Base-by-base conservation (phyloP, 192 early-diverging fungal genomes). In the Globomyces pollinis-pini region DNA sequence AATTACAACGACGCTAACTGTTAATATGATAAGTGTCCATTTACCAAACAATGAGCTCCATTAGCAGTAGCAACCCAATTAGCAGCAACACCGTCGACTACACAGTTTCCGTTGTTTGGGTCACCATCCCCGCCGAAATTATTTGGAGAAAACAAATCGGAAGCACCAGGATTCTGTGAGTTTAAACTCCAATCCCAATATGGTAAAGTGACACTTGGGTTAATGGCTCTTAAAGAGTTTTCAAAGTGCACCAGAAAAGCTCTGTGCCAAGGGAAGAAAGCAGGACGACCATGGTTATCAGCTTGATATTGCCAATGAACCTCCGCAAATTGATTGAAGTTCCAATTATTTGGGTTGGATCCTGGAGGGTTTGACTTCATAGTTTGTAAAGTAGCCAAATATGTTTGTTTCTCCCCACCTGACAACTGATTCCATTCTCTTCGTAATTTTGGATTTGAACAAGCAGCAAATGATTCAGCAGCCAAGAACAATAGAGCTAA, bases 261-360 rank as follows among this genome's bases (percentile, higher is more conserved):
- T 20, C 82, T 74, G 44, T 84, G 78, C 69, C 77, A 80, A 1
- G 70, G 67, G 21, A 80, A 62, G 55, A 80, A 80, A 21, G 32
- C 32, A 30, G 55, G 55, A 2, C n/a, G 16, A 7, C 55, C 55
- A 20, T 57, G 55, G 13, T 30, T 34, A 31, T 33, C 28, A 33
- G 28, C 16, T 15, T 33, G 30, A 33, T 51, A 33, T 20, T 51
- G 30, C 50, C 50, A 51, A 34, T 57, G 55, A 6, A 32, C 28
- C 31, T 57, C 23, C 7, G 31, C 55, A 41, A 57, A 57, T 20
- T 57, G 55, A 33, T 57, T 38, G 38, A 23, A 31, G 31, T 57
- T 57, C 44, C 44, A 47, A 8, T 20, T 47, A 5, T 20, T 0
- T 12, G 44, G 44, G n/a, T 21, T 47, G 8, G 23, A 20, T 12